These are phyloP conservation scores for Cardamine occulta DNA, from an alignment of 345 rosid species.

Conservation along the genomic window DNA sequence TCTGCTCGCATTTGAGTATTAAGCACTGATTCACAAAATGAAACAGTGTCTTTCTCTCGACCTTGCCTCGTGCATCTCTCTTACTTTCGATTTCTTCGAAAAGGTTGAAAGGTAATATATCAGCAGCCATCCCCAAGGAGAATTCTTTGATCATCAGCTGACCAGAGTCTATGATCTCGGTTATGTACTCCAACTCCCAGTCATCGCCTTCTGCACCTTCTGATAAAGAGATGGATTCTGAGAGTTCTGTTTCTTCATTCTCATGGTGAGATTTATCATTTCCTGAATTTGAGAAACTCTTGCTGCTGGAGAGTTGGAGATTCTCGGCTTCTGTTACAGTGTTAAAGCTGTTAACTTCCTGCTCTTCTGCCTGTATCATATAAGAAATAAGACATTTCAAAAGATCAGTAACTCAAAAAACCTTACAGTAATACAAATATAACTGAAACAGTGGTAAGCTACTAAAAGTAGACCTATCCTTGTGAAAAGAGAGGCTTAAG, in stretches of 20 bases:
- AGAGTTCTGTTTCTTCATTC: conserved; percentile 41
- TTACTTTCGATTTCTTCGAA: conserved; percentile 30
- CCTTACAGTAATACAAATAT: neutral
- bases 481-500: neutral
- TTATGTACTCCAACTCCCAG: conserved; percentile 68
- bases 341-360: conserved; percentile 48
- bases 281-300: conserved; percentile 45
- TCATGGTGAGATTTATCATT: conserved; percentile 28
- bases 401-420: conserved; percentile 13
- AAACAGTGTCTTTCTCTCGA: conserved; percentile 53
- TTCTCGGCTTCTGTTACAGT: conserved; percentile 29
- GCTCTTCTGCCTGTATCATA: conserved; percentile 46
- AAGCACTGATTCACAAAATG: conserved; percentile 63
- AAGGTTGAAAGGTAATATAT: conserved; percentile 50
- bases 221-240: conserved; percentile 44
- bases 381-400: neutral
- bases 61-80: conserved; percentile 40
- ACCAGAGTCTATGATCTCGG: conserved; percentile 48
- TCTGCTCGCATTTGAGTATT: conserved; percentile 42
- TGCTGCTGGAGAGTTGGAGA: conserved; percentile 38
- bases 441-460: conserved; percentile 5
- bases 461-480: conserved; percentile 1
- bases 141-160: conserved; percentile 52
- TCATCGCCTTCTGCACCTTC: conserved; percentile 42
- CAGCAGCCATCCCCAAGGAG: conserved; percentile 46